Evolutionary conservation across 2,329 filamentous ascomycete species (phyloP).

Genomic region (Kalaharituber pfeilii): DNA sequence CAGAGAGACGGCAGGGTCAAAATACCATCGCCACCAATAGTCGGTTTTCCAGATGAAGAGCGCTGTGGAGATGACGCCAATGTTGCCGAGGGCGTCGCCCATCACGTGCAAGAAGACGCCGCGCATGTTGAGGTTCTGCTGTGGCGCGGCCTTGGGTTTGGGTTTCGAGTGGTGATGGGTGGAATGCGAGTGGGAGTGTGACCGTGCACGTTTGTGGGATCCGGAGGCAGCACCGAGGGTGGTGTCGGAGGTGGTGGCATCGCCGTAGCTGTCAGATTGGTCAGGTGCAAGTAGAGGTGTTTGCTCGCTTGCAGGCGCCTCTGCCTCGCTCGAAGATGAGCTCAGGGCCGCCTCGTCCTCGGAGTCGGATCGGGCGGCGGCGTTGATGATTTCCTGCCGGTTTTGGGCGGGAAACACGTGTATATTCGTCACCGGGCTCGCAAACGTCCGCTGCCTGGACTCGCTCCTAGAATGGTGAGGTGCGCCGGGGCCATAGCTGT

Average conservation of each 20-base stretch:
- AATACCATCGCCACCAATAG: slow-evolving; percentile 67
- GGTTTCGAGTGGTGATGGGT: slow-evolving; percentile 70
- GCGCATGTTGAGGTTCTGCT: slow-evolving; percentile 89
- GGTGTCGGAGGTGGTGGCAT: neutral
- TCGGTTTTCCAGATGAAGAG: slow-evolving; percentile 82
- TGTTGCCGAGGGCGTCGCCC: slow-evolving; percentile 69
- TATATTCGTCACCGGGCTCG: slow-evolving; percentile 43
- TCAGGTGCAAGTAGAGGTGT: slow-evolving; percentile 27
- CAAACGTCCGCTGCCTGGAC: slow-evolving; percentile 19
- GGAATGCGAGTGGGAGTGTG: slow-evolving; percentile 35
- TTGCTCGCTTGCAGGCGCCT: slow-evolving; percentile 24
- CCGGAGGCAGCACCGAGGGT: slow-evolving; percentile 1
- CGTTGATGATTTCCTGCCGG: slow-evolving; percentile 78
- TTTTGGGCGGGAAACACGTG: slow-evolving; percentile 81
- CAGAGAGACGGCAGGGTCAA: slow-evolving; percentile 80
- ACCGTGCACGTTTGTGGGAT: slow-evolving; percentile 19
- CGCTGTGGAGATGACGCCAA: slow-evolving; percentile 68
- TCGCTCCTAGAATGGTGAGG: neutral
- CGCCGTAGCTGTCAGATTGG: neutral
- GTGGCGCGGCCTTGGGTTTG: slow-evolving; percentile 53
- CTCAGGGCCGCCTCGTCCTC: slow-evolving; percentile 30
- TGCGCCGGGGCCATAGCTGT: neutral
- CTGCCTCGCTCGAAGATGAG: slow-evolving; percentile 22
- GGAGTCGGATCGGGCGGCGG: slow-evolving; percentile 38
- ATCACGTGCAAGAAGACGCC: slow-evolving; percentile 61